Percentiles rank a stretch among this genome's conserved stretches.
Conservation (phyloP, 768 basidiomycete genomes). For the Panaeolus papilionaceus region DNA sequence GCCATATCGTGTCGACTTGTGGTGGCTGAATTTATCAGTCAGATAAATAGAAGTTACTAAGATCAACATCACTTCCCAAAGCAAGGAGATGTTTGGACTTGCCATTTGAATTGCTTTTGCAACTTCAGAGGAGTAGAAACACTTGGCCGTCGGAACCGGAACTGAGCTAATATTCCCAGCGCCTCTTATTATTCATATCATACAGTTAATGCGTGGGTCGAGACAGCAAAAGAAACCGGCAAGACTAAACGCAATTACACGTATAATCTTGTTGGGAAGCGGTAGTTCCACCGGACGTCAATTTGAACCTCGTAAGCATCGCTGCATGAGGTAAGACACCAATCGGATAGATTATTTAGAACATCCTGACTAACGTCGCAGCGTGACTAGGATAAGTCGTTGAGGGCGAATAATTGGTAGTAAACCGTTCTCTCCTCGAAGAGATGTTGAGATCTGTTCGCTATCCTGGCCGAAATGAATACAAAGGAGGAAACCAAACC, state of each 20-base stretch:
- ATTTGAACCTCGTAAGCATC: not conserved
- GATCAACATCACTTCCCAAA: constrained; percentile 3
- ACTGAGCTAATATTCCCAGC: constrained; percentile 6
- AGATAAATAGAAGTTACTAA: not conserved
- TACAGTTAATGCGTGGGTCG: not conserved
- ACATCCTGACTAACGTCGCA: not conserved
- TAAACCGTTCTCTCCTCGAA: constrained; percentile 1
- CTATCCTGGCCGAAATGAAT: not conserved
- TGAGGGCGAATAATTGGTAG: not conserved
- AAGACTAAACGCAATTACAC: not conserved
- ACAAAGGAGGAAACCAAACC: not conserved
- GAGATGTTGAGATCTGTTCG: not conserved
- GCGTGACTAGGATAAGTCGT: not conserved
- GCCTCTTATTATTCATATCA: not conserved
- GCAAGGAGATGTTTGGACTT: not conserved
- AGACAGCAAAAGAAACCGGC: not conserved
- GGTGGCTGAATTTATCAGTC: not conserved
- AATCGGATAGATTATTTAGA: not conserved
- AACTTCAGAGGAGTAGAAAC: not conserved
- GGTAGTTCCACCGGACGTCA: not conserved
- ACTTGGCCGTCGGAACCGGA: constrained; percentile 10
- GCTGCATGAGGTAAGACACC: not conserved
- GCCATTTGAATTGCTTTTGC: not conserved
- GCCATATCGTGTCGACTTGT: constrained; percentile 4
- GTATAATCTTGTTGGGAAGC: not conserved